A percentile compares a stretch with the other conserved stretches of the same genome.
These are phyloP conservation scores for Penicillium antarcticum DNA, from an alignment of 495 filamentous ascomycete species.

Conservation along the genomic window DNA sequence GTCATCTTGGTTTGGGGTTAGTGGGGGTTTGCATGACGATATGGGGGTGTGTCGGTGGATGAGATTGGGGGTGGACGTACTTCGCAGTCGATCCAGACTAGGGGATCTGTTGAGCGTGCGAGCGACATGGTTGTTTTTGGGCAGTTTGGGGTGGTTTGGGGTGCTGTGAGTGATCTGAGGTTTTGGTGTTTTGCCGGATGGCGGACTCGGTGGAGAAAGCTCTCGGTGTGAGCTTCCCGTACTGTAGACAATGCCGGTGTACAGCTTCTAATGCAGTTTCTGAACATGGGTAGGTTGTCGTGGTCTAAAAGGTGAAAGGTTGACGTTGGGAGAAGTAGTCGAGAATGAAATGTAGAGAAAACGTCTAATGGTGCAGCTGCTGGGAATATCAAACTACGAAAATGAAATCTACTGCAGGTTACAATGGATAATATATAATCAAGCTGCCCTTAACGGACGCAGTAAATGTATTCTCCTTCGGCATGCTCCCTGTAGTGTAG, in stretches of 20 bases:
- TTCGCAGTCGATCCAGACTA: slow-evolving; percentile 92
- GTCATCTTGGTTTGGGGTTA: slow-evolving; percentile 69
- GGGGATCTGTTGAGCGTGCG: slow-evolving; percentile 52
- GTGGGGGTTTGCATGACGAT: background rate
- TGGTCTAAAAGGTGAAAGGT: background rate
- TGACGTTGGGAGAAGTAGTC: too few relatives aligned
- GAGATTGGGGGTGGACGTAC: slow-evolving; percentile 36
- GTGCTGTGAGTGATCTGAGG: slow-evolving; percentile 4
- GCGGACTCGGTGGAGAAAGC: slow-evolving; percentile 26
- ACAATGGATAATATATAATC: slow-evolving; percentile 1
- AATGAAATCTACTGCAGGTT: too few relatives aligned
- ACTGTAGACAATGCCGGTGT: background rate
- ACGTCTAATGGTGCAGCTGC: too few relatives aligned
- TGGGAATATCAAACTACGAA: too few relatives aligned
- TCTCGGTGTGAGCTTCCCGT: slow-evolving; percentile 10
- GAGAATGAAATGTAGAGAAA: too few relatives aligned
- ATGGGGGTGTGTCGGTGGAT: background rate
- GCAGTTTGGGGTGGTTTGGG: background rate
- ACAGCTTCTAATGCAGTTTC: background rate
- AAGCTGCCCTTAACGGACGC: slow-evolving; percentile 12
- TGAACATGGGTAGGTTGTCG: background rate
- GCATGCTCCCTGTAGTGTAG: slow-evolving; percentile 20
- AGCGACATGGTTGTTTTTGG: slow-evolving; percentile 34
- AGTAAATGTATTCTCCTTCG: slow-evolving; percentile 24
- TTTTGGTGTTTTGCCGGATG: slow-evolving; percentile 8